Percentiles rank a stretch among this genome's conserved stretches.
Evolutionary conservation across 1,284 basidiomycete species (phyloP).

Genomic region (Volvariella volvacea): DNA sequence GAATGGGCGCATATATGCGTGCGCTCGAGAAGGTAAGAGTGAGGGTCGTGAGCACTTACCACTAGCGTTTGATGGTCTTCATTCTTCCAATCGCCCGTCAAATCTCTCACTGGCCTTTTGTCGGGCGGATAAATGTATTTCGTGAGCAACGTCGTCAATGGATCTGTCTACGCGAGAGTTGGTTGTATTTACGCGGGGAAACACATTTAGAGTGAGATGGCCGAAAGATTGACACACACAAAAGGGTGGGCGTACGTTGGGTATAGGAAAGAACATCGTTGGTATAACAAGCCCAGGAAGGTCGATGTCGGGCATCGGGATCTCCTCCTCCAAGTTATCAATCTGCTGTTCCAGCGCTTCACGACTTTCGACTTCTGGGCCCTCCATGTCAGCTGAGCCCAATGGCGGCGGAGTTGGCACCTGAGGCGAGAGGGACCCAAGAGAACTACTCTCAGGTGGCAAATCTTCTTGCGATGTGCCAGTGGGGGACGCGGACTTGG

Average conservation of each 20-base stretch:
- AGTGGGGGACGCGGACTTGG: constrained; percentile 14
- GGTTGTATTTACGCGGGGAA: constrained; percentile 37
- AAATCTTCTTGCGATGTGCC: constrained; percentile 30
- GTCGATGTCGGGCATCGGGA: constrained; percentile 48
- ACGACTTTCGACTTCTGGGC: too few relatives aligned
- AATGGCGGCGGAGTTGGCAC: constrained; percentile 38
- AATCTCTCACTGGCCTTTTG: constrained; percentile 62
- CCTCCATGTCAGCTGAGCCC: constrained; percentile 33
- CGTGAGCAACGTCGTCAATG: constrained; percentile 66
- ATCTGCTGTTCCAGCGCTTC: constrained; percentile 29
- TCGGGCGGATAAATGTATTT: constrained; percentile 76
- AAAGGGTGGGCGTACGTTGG: constrained; percentile 67
- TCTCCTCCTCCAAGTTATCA: too few relatives aligned
- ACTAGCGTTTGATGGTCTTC: constrained; percentile 70
- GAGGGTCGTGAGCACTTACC: constrained; percentile 35
- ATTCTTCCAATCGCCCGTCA: constrained; percentile 64
- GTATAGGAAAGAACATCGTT: constrained; percentile 77
- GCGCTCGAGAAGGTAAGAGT: constrained; percentile 6
- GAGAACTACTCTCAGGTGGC: constrained; percentile 18
- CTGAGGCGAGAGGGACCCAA: constrained; percentile 17
- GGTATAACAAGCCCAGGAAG: constrained; percentile 55
- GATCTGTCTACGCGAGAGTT: constrained; percentile 63
- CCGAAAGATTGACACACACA: too few relatives aligned
- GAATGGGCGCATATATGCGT: too few relatives aligned
- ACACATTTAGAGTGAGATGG: too few relatives aligned